Percentiles rank a stretch among this genome's conserved stretches.
These are phyloP conservation scores for Elongisporangium prolatum DNA, from an alignment of 352 stramenopile species.

Conservation along the genomic window DNA sequence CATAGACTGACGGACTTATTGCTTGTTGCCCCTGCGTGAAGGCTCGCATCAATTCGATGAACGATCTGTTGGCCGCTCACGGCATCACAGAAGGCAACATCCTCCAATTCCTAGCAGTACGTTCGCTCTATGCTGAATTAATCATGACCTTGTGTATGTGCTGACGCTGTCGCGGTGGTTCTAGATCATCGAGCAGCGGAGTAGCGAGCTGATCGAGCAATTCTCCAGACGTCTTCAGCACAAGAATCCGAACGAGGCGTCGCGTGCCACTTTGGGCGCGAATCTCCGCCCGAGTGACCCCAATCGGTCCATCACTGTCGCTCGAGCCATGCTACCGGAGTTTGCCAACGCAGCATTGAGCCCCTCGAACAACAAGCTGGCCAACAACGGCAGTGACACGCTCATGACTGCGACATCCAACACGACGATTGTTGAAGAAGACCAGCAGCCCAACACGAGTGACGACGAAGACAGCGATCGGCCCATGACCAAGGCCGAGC, in stretches of 20 bases:
- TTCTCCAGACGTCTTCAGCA: slow-evolving; percentile 64
- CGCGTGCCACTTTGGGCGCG: slow-evolving; percentile 49
- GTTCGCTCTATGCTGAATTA: slow-evolving; percentile 2
- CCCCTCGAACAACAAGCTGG: neutral
- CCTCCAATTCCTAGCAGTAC: slow-evolving; percentile 71
- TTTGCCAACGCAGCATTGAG: slow-evolving; percentile 3
- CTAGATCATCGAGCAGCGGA: slow-evolving; percentile 79
- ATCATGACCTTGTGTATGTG: neutral
- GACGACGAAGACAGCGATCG: slow-evolving; percentile 66
- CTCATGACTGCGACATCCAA: slow-evolving; percentile 7
- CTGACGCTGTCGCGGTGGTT: neutral
- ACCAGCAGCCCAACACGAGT: slow-evolving; percentile 28
- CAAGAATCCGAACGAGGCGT: slow-evolving; percentile 55
- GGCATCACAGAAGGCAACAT: slow-evolving; percentile 81
- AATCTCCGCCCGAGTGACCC: slow-evolving; percentile 68
- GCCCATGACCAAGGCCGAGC: slow-evolving; percentile 53
- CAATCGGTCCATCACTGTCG: slow-evolving; percentile 42
- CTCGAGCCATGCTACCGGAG: slow-evolving; percentile 39
- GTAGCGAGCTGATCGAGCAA: slow-evolving; percentile 76
- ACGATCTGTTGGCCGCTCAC: slow-evolving; percentile 70
- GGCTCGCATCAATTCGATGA: slow-evolving; percentile 84
- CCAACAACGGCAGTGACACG: slow-evolving; percentile 3
- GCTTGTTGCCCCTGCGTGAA: slow-evolving; percentile 8
- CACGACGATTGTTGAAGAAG: slow-evolving; percentile 44
- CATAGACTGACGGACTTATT: too few species aligned